Conservation (phyloP, 768 basidiomycete genomes). For the Termitomyces heimii region DNA sequence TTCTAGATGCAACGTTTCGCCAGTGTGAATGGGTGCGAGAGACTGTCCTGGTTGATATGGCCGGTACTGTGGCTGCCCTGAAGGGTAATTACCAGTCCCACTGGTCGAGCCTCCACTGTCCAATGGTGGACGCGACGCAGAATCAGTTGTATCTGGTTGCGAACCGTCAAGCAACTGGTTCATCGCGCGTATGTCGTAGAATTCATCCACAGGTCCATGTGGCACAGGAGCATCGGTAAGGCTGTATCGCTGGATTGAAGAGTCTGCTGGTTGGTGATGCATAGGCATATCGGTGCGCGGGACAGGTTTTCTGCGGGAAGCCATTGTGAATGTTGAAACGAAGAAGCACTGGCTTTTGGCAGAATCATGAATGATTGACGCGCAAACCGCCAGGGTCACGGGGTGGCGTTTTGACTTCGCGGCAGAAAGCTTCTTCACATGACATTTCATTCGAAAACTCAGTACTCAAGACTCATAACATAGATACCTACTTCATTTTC, state of each 20-base stretch:
- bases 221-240: constrained; percentile 6
- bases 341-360: not conserved
- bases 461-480: not conserved
- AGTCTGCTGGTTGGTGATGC: constrained; percentile 10
- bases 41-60: constrained; percentile 60
- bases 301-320: constrained; percentile 7
- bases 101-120: not conserved
- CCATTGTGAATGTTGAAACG: constrained; percentile 4
- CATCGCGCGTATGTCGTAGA: constrained; percentile 5
- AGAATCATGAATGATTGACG: constrained; percentile 1
- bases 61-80: constrained; percentile 20
- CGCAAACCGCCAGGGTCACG: constrained; percentile 2
- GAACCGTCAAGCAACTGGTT: not conserved
- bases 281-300: not conserved
- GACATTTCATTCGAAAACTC: not conserved
- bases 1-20: constrained; percentile 55
- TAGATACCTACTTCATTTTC: not conserved
- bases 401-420: constrained; percentile 1
- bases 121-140: constrained; percentile 3
- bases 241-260: constrained; percentile 8
- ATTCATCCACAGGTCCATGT: not conserved
- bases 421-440: not conserved
- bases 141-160: not conserved
- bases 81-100: not conserved
- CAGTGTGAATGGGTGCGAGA: constrained; percentile 57